Evolutionary conservation across 352 stramenopile genomes (phyloP).

Genomic region (Stramenopiles sp.): DNA sequence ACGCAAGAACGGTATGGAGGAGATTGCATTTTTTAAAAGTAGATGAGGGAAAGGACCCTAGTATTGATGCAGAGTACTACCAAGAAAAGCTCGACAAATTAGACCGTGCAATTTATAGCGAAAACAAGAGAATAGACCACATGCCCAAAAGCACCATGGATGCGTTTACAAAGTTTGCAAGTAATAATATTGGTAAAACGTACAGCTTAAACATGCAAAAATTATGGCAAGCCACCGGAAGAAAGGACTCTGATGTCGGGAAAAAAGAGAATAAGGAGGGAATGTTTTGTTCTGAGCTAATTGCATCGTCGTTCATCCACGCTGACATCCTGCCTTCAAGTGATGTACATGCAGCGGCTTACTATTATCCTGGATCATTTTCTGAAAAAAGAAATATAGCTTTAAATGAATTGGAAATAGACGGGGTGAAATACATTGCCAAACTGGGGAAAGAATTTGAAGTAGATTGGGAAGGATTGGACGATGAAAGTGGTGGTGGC

Average conservation of each 20-base stretch:
- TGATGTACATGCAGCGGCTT: background rate
- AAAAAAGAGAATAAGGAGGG: background rate
- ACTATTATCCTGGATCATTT: background rate
- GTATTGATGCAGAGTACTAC: background rate
- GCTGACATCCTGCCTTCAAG: background rate
- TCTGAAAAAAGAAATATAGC: background rate
- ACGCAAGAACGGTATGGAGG: background rate
- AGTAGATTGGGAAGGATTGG: background rate
- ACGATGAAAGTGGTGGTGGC: too few species aligned
- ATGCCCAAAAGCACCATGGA: background rate
- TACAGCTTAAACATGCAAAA: background rate
- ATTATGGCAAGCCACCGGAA: background rate
- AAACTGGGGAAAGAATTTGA: background rate
- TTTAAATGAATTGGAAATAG: background rate
- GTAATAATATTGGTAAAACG: background rate
- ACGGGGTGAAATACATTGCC: background rate
- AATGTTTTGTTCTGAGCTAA: background rate
- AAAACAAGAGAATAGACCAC: background rate
- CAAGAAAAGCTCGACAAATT: background rate
- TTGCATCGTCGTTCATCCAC: background rate
- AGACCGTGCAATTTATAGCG: background rate
- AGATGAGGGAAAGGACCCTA: background rate
- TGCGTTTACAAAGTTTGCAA: background rate
- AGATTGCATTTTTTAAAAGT: background rate
- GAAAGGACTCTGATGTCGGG: background rate